Evolutionary conservation across 192 early-diverging fungal species (phyloP), one percentile per base, ranked within the genome.

Genomic region (Podochytrium sp.): DNA sequence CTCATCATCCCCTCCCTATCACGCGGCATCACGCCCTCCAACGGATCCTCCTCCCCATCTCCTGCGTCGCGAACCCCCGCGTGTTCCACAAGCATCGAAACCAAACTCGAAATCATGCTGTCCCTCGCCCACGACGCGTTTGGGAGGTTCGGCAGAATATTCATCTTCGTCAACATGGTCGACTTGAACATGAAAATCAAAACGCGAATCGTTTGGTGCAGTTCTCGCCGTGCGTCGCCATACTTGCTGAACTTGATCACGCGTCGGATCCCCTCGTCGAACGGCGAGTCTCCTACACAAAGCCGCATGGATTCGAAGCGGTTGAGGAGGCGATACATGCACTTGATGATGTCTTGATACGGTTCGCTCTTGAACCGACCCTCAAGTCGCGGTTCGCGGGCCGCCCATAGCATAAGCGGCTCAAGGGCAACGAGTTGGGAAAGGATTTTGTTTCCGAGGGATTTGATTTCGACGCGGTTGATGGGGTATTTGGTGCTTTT

Each of bases 401-500:
- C 23, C 5, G 63, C 7, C 39, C 34, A 67, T 14, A 41, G 27
- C 62, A 75, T 57, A 2, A 75, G 51, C 33, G 50, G 51, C n/a
- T 75, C 74, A 5, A 75, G 25, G 3, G 74, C 62, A 29, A 40
- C 63, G n/a, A 75, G 14, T 18, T 58, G 30, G n/a, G 64, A 55
- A 37, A 65, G 35, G 1, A 75, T 65, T 30, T 51, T n/a, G 16
- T 38, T 62, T 30, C 64, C 50, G 30, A 35, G 47, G 20, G 10
- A 32, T 42, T 75, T 65, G 16, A 67, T n/a, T 12, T 52, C 72
- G n/a, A n/a, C n/a, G n/a, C n/a, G n/a, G n/a, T n/a, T n/a, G n/a
- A n/a, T n/a, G n/a, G n/a, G n/a, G n/a, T n/a, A n/a, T n/a, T n/a
- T n/a, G n/a, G n/a, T 41, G 38, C 4, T 53, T 16, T 49, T 34